Base-by-base conservation (phyloP, 257 asterid genomes). In the Solanum ossicruentum region DNA sequence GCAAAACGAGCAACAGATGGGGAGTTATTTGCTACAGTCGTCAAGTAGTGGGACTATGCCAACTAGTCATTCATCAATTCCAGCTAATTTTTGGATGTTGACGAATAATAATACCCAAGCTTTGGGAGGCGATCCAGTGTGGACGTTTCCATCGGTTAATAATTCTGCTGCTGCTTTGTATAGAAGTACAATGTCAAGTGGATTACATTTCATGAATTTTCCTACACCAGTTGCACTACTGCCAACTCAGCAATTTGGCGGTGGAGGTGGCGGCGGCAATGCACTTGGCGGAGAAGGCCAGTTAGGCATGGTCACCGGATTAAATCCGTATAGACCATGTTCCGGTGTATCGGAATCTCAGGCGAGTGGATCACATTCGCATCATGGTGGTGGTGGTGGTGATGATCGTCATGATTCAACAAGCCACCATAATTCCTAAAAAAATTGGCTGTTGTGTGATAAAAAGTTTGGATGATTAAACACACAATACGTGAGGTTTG, bases 31-130 rank as follows among this genome's bases (percentile, higher is more conserved):
- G 87, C 80, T 95, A 56, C 98, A 93, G 77, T 91, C 97, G 61
- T 90, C 97, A 8, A 92, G 92, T 80, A 79, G 97, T 39, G 97
- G 97, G 15, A 91, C 95, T 67, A 92, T 93, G 89, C 90, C 98
- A 75, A 72, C 96, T 12, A 91, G 90, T 83, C 98, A 93, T 80
- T 88, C 96, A 2, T 91, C 98, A 10, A 85, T 90, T 61, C 98
- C 99, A 88, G 92, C 98, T 0, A 96, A 96, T 77, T 94, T 93
- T 57, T 96, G 98, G 98, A 96, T 96, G 99, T 77, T 93, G 84
- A 94, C 98, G 16, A 96, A 93, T 89, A 89, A 94, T 32, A 88
- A 88, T 52, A 94, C 85, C 49, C 97, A 93, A 84, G 93, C 90
- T 0, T 88, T 93, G 93, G 93, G 97, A 9, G 92, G 94, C 10